Conservation (phyloP, 768 basidiomycete species). For the Lepiota brunneoincarnata region DNA sequence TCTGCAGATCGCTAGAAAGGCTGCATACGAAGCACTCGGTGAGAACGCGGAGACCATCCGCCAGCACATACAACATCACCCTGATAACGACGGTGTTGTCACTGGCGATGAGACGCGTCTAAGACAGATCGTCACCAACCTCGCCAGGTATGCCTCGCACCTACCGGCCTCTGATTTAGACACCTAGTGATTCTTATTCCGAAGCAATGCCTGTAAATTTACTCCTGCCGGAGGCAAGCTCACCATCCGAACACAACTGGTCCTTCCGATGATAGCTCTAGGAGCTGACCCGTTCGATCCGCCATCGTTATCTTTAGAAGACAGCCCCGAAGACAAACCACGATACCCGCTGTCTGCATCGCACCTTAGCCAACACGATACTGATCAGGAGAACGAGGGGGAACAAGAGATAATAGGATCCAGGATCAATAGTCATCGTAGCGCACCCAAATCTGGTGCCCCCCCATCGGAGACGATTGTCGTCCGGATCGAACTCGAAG, state of each 20-base stretch:
- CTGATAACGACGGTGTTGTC: slow-evolving; percentile 63
- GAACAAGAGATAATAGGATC: slow-evolving; percentile 24
- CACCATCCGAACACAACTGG: slow-evolving; percentile 61
- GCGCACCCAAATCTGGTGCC: slow-evolving; percentile 20
- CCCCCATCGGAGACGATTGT: slow-evolving; percentile 57
- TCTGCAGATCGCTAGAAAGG: slow-evolving; percentile 52
- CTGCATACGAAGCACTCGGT: slow-evolving; percentile 60
- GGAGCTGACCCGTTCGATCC: slow-evolving; percentile 18
- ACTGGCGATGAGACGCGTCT: slow-evolving; percentile 83
- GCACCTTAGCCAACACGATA: slow-evolving; percentile 8
- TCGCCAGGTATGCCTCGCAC: slow-evolving; percentile 55
- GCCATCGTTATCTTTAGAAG: slow-evolving; percentile 1
- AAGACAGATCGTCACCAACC: slow-evolving; percentile 80
- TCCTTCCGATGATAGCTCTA: slow-evolving; percentile 31
- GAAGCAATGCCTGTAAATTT: slow-evolving; percentile 78
- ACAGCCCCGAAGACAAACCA: slow-evolving; percentile 1
- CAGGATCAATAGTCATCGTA: background rate
- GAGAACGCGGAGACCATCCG: slow-evolving; percentile 39
- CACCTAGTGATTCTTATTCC: background rate
- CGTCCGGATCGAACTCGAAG: slow-evolving; percentile 81
- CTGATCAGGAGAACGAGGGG: slow-evolving; percentile 13
- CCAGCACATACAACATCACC: slow-evolving; percentile 39
- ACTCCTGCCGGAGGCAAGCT: slow-evolving; percentile 69
- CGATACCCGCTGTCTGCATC: slow-evolving; percentile 5
- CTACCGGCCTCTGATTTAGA: background rate